Base-by-base conservation (phyloP, 805 yeast genomes). In the Lipomyces spencermartinsiae region DNA sequence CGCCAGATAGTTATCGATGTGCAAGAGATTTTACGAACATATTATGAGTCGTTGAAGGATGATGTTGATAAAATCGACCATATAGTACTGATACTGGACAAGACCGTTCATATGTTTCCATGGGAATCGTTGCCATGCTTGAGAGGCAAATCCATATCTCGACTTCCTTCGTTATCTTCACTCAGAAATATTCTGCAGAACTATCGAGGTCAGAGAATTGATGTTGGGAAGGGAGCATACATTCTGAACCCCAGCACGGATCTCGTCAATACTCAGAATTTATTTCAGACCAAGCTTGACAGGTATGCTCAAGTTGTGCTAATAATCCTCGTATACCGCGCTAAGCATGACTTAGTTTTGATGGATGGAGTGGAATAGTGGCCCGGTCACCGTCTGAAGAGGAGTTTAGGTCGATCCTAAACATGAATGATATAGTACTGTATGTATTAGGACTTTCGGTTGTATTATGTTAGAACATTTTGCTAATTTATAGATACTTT, bases 201-300 rank as follows among this genome's bases (percentile, higher is more conserved):
- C 8, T 9, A 51, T 57, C 37, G 19, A 69, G 56, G n/a, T 31
- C 29, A 25, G 34, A 53, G 14, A 53, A 53, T 53, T 25, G 19
- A 53, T 22, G 35, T 7, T 31, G 56, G 34, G 31, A 33, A 25
- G 22, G 86, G 89, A 0, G 84, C 85, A 35, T 90, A 88, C 78
- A 77, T 95, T 22, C 79, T 95, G 29, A 93, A 95, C 73, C 98
- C 99, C 0, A 89, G 88, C 0, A 88, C 89, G 2, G 98, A 95
- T 76, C 82, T 95, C 61, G 75, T 73, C 12, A 82, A 86, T 70
- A 92, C 98, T 0, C 92, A 92, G 74, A 77, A 77, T 1, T 80
- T 82, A 57, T 88, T 92, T 71, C 82, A 80, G 58, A 77, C 79
- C 7, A 62, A 64, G 55, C 62, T 73, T 2, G 55, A 58, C 49